These are phyloP conservation scores for Oxyria digyna DNA, from an alignment of 148 eudicot genomes.

Conservation along the genomic window DNA sequence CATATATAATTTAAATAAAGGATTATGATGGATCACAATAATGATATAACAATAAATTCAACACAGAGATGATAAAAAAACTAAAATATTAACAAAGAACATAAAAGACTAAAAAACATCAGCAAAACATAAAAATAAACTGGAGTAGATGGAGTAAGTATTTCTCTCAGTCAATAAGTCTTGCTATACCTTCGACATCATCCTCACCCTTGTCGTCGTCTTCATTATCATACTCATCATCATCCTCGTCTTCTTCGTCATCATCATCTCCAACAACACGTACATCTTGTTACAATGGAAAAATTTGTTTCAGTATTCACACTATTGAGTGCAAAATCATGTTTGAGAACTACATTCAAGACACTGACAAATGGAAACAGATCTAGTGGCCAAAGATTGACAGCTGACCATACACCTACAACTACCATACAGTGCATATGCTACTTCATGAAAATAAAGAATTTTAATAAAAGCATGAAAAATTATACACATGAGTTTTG, in stretches of 20 bases:
- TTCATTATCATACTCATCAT: too few relatives aligned
- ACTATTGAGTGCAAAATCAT: background rate
- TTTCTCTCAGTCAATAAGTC: background rate
- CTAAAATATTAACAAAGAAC: background rate
- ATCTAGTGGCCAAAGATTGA: background rate
- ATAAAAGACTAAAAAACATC: too few relatives aligned
- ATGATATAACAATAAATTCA: background rate
- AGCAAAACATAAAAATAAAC: too few relatives aligned
- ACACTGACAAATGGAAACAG: too few relatives aligned
- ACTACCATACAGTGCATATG: too few relatives aligned
- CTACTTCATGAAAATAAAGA: too few relatives aligned
- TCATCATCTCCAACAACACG: constrained; percentile 63
- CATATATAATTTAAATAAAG: too few relatives aligned
- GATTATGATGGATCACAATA: too few relatives aligned
- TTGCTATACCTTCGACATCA: constrained; percentile 40
- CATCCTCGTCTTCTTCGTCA: constrained; percentile 43
- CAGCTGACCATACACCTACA: background rate
- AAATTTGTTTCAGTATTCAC: background rate
- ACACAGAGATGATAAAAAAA: background rate
- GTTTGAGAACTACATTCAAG: too few relatives aligned
- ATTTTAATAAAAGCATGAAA: too few relatives aligned
- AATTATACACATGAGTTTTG: too few relatives aligned
- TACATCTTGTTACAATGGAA: constrained; percentile 33
- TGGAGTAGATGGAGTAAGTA: background rate
- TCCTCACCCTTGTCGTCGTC: constrained; percentile 46